phyloP scores from a whole-genome alignment of 2,329 filamentous ascomycete genomes.

The Arachnomyces sp. region DNA sequence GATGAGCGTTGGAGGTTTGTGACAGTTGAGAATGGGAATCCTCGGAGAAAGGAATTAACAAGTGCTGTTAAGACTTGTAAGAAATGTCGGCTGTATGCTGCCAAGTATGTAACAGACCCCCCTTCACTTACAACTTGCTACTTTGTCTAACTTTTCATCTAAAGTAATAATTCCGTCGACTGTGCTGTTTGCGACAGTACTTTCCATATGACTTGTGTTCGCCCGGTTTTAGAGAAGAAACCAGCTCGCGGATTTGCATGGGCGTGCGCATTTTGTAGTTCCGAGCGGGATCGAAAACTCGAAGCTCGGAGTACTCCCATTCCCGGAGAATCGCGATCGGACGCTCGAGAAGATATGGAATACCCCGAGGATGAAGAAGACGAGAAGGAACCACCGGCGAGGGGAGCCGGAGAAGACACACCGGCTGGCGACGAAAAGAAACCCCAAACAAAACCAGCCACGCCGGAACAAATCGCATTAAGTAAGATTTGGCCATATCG shows the following conservation, averaged over 20 bases:
- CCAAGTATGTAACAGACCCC: slow-evolving; percentile 56
- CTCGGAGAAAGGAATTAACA: slow-evolving; percentile 83
- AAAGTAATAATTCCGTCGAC: slow-evolving; percentile 89
- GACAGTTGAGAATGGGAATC: slow-evolving; percentile 72
- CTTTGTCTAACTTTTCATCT: slow-evolving; percentile 18
- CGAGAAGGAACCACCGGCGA: slow-evolving; percentile 51
- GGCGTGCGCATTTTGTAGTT: slow-evolving; percentile 93
- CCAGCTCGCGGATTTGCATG: slow-evolving; percentile 95
- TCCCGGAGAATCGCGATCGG: slow-evolving; percentile 47
- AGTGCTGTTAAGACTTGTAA: slow-evolving; percentile 95
- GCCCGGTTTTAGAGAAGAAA: slow-evolving; percentile 86
- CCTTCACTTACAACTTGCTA: neutral
- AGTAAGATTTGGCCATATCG: slow-evolving; percentile 94
- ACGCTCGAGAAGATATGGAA: slow-evolving; percentile 55
- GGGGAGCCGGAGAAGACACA: slow-evolving; percentile 29
- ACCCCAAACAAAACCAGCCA: slow-evolving; percentile 47
- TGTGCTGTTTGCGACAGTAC: slow-evolving; percentile 92
- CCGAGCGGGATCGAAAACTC: slow-evolving; percentile 86
- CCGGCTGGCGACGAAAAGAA: slow-evolving; percentile 47
- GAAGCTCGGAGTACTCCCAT: slow-evolving; percentile 83
- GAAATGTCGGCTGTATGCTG: slow-evolving; percentile 82
- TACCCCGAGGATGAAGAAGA: slow-evolving; percentile 58
- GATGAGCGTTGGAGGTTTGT: slow-evolving; percentile 97
- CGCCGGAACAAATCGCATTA: slow-evolving; percentile 81
- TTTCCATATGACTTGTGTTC: slow-evolving; percentile 98